phyloP scores from a whole-genome alignment of 768 basidiomycete genomes.

The Naganishia kalamii region DNA sequence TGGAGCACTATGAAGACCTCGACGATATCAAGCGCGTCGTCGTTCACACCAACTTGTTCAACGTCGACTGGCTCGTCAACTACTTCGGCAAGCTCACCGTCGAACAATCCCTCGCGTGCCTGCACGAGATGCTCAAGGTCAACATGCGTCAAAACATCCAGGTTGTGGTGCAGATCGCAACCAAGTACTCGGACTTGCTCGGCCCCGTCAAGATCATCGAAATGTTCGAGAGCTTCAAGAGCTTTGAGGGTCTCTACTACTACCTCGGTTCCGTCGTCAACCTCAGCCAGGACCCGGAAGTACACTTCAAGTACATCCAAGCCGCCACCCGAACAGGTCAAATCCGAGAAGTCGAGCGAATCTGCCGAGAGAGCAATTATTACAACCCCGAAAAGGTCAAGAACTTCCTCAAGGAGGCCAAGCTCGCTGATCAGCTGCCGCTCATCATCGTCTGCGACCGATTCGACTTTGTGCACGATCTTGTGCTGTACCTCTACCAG shows the following conservation, averaged over 20 bases:
- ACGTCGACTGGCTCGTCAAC: constrained; percentile 90
- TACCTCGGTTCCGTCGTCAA: constrained; percentile 98
- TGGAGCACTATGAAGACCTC: constrained; percentile 96
- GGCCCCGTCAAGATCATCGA: constrained; percentile 96
- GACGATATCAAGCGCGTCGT: constrained; percentile 98
- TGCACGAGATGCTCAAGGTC: constrained; percentile 93
- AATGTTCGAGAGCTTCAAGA: constrained; percentile 97
- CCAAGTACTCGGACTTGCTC: constrained; percentile 96
- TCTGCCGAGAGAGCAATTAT: constrained; percentile 91
- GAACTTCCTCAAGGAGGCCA: constrained; percentile 99
- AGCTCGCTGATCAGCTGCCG: constrained; percentile 89
- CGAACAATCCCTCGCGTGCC: constrained; percentile 90
- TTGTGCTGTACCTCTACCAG: constrained; percentile 96
- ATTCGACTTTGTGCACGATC: constrained; percentile 98
- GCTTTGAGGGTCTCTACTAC: constrained; percentile 97
- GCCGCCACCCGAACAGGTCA: constrained; percentile 97
- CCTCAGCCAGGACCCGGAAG: constrained; percentile 88
- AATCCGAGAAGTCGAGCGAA: constrained; percentile 97
- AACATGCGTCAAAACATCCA: constrained; percentile 98
- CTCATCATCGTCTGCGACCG: constrained; percentile 99
- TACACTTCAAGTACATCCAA: constrained; percentile 99
- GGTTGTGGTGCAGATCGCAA: constrained; percentile 92
- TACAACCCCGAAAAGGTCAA: constrained; percentile 99
- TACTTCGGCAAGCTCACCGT: constrained; percentile 96
- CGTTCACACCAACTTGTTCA: constrained; percentile 79